Evolutionary conservation across 768 basidiomycete species (phyloP).

Genomic region (Suillus brevipes): DNA sequence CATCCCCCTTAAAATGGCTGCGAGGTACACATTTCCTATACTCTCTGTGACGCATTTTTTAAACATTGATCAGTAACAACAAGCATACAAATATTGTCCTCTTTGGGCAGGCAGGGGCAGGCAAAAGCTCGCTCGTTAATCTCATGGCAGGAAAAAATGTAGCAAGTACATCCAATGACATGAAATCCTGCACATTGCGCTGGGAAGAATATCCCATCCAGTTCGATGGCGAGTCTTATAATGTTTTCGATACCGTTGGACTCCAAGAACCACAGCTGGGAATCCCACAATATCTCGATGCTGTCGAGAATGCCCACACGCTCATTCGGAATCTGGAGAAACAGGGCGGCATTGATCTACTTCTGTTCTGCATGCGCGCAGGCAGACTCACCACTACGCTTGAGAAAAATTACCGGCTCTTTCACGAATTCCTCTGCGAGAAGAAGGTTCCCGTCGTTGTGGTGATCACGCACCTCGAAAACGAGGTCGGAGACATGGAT

Average conservation of each 20-base stretch:
- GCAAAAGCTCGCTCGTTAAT: slow-evolving; percentile 33
- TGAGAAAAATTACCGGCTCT: slow-evolving; percentile 40
- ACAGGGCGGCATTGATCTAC: slow-evolving; percentile 38
- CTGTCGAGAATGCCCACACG: slow-evolving; percentile 31
- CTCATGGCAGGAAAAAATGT: slow-evolving; percentile 27
- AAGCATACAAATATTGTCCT: slow-evolving; percentile 36
- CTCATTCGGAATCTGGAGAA: slow-evolving; percentile 34
- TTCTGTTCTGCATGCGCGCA: slow-evolving; percentile 40
- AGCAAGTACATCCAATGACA: slow-evolving; percentile 28
- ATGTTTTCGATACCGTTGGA: slow-evolving; percentile 36
- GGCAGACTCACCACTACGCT: slow-evolving; percentile 37
- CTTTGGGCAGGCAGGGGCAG: slow-evolving; percentile 43
- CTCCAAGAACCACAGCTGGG: slow-evolving; percentile 33
- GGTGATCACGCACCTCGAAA: slow-evolving; percentile 42
- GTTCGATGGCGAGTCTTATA: slow-evolving; percentile 21
- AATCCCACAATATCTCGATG: slow-evolving; percentile 24
- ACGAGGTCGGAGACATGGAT: slow-evolving; percentile 30
- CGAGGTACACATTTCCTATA: background rate
- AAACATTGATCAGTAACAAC: background rate
- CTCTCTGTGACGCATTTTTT: background rate
- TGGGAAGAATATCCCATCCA: slow-evolving; percentile 27
- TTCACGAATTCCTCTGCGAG: slow-evolving; percentile 40
- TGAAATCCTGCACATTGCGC: slow-evolving; percentile 38
- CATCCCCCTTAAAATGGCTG: background rate
- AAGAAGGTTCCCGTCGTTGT: slow-evolving; percentile 37